A percentile compares a stretch with the other conserved stretches of the same genome.
Conservation (phyloP, 1,284 basidiomycete genomes). For the Puccinia horiana region DNA sequence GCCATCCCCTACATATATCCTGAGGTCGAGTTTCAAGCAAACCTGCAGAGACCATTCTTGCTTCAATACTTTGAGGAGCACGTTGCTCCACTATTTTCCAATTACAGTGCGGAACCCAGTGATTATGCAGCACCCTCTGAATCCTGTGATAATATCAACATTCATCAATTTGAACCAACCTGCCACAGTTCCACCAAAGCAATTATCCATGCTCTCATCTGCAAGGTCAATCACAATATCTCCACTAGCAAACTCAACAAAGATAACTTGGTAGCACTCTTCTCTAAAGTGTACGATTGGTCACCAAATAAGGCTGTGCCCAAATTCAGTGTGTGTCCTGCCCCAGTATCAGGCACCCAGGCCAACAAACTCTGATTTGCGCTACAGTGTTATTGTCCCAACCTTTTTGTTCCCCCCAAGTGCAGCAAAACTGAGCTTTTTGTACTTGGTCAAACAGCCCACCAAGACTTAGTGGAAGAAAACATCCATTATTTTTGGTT, state of each 20-base stretch:
- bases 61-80: not conserved
- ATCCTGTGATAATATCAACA: not conserved
- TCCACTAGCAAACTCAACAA: not conserved
- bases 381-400: slow-evolving; percentile 12
- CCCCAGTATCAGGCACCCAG: not conserved
- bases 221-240: not conserved
- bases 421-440: not conserved
- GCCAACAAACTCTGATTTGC: slow-evolving; percentile 12
- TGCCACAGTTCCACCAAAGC: not conserved
- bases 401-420: not conserved
- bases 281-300: not conserved
- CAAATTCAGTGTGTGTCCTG: not conserved
- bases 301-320: not conserved
- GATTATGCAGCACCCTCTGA: not conserved
- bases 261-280: not conserved
- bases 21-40: not conserved
- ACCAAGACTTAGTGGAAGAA: not conserved
- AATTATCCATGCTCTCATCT: not conserved
- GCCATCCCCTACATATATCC: not conserved
- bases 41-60: not conserved
- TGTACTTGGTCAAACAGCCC: not conserved
- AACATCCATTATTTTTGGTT: not conserved
- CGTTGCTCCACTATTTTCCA: not conserved
- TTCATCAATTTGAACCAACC: not conserved
- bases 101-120: not conserved